Evolutionary conservation across 2,329 filamentous ascomycete genomes (phyloP).

Genomic region (Aspergillus sp.): DNA sequence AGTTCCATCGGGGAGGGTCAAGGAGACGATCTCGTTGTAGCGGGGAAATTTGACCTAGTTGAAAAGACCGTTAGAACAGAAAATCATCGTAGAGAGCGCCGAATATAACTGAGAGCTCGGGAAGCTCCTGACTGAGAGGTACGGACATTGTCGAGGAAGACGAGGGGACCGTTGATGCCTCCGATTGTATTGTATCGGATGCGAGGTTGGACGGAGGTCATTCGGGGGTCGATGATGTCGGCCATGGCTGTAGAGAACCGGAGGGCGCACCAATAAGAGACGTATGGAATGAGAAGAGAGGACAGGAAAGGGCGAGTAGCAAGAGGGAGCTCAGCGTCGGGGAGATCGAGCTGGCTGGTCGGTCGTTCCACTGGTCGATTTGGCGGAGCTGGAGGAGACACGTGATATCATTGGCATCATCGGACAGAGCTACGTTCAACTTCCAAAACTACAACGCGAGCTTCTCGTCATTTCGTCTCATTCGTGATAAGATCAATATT

Average conservation of each 20-base stretch:
- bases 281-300: slow-evolving; percentile 14
- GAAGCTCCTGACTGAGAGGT: slow-evolving; percentile 3
- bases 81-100: neutral
- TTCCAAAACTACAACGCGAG: neutral
- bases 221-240: slow-evolving; percentile 50
- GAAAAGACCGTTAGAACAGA: slow-evolving; percentile 23
- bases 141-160: slow-evolving; percentile 93
- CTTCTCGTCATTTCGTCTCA: slow-evolving; percentile 4
- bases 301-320: neutral
- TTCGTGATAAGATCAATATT: slow-evolving; percentile 12
- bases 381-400: slow-evolving; percentile 11
- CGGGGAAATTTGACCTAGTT: slow-evolving; percentile 90
- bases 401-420: slow-evolving; percentile 18
- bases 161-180: slow-evolving; percentile 95
- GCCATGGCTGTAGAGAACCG: slow-evolving; percentile 37
- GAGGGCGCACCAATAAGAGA: slow-evolving; percentile 6
- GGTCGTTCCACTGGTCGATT: slow-evolving; percentile 10
- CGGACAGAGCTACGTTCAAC: neutral
- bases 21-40: slow-evolving; percentile 96
- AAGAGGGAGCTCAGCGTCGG: slow-evolving; percentile 12
- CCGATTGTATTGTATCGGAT: slow-evolving; percentile 98
- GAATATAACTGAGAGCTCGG: neutral
- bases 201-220: slow-evolving; percentile 65
- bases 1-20: slow-evolving; percentile 94
- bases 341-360: slow-evolving; percentile 11